Evolutionary conservation across 2,329 filamentous ascomycete species (phyloP).

Genomic region (Dothideomycetes sp.): DNA sequence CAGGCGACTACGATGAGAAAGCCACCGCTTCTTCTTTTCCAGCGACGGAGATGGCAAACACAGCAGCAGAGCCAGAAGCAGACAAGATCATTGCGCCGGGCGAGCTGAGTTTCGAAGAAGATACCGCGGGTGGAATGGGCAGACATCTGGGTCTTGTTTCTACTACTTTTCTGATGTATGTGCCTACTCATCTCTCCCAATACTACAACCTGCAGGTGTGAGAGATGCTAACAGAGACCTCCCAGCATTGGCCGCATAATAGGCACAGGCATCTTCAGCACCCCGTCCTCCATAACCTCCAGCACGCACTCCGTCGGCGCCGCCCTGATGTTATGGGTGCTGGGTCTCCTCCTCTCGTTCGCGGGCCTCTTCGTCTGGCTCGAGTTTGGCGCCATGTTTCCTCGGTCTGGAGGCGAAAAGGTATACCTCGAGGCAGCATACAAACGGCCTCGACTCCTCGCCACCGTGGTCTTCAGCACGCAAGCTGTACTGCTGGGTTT

Average conservation of each 20-base stretch:
- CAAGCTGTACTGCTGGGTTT: conserved; percentile 56
- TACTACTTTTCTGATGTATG: neutral
- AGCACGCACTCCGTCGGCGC: conserved; percentile 52
- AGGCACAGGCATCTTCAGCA: conserved; percentile 57
- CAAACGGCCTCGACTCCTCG: conserved; percentile 50
- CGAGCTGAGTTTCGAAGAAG: neutral
- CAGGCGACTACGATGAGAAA: too few relatives aligned
- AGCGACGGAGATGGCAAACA: too few relatives aligned
- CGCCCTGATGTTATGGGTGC: conserved; percentile 52
- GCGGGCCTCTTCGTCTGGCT: conserved; percentile 49
- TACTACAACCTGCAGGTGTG: too few relatives aligned
- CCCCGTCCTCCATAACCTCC: conserved; percentile 45
- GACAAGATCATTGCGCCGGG: neutral
- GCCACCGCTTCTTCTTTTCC: too few relatives aligned
- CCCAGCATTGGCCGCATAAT: conserved; percentile 42
- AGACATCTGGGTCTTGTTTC: neutral
- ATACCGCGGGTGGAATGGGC: neutral
- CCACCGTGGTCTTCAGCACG: conserved; percentile 52
- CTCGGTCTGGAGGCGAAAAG: conserved; percentile 55
- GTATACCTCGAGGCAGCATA: conserved; percentile 64
- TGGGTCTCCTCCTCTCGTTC: conserved; percentile 49
- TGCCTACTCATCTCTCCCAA: too few relatives aligned
- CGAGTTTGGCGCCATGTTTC: conserved; percentile 62
- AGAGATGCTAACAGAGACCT: too few relatives aligned
- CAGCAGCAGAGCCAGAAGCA: neutral